Conservation (phyloP, 164 flowering plant species). For the Litsea cubeba region DNA sequence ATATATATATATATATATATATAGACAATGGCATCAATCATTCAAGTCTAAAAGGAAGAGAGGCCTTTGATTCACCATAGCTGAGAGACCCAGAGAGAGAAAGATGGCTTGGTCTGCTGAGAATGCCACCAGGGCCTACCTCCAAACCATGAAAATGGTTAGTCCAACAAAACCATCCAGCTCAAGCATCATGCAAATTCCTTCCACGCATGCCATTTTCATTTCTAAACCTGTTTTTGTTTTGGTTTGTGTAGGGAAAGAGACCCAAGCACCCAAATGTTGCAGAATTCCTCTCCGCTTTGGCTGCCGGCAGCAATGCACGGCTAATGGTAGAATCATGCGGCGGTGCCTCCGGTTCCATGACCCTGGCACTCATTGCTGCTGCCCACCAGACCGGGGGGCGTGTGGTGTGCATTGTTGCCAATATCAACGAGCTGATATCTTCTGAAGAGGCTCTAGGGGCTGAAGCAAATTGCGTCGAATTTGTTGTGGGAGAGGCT, state of each 20-base stretch:
- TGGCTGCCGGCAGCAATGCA: conserved; percentile 78
- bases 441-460: conserved; percentile 34
- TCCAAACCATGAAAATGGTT: conserved; percentile 75
- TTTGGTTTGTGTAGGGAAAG: conserved; percentile 42
- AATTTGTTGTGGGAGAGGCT: conserved; percentile 62
- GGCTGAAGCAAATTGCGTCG: conserved; percentile 23
- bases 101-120: conserved; percentile 86
- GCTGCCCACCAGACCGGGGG: conserved; percentile 79
- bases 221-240: neutral
- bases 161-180: conserved; percentile 13
- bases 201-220: neutral
- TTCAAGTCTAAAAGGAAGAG: neutral
- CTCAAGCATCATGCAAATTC: neutral
- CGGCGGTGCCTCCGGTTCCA: conserved; percentile 34
- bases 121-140: conserved; percentile 86
- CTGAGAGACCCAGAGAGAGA: conserved; percentile 3
- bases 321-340: conserved; percentile 62
- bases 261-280: conserved; percentile 57
- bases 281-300: conserved; percentile 71
- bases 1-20: neutral
- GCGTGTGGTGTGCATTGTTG: conserved; percentile 56
- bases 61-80: conserved; percentile 9
- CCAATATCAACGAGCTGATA: conserved; percentile 25
- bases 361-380: conserved; percentile 51
- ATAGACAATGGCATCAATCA: neutral